Evolutionary conservation across 2,329 filamentous ascomycete genomes (phyloP).

Genomic region (Byssothecium circinans): DNA sequence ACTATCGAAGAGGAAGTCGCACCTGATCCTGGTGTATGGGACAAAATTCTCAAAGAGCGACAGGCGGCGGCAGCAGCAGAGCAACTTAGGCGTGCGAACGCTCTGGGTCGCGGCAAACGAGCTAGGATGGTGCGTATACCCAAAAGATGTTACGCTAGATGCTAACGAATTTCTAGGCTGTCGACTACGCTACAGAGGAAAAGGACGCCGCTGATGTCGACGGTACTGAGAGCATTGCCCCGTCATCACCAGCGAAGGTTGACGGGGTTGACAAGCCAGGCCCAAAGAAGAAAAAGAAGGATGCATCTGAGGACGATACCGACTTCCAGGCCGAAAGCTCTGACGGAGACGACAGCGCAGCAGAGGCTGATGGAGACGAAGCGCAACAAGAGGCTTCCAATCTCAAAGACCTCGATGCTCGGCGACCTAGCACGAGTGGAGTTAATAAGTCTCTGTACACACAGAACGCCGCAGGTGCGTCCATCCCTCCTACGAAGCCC

Average conservation of each 20-base stretch:
- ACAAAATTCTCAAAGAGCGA: slow-evolving; percentile 81
- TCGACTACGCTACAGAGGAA: slow-evolving; percentile 52
- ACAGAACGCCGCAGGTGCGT: slow-evolving; percentile 27
- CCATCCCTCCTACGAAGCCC: slow-evolving; percentile 10
- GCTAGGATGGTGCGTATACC: slow-evolving; percentile 59
- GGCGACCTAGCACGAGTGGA: slow-evolving; percentile 8
- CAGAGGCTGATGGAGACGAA: slow-evolving; percentile 8
- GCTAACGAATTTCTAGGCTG: slow-evolving; percentile 25
- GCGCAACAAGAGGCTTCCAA: slow-evolving; percentile 10
- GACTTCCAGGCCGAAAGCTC: slow-evolving; percentile 48
- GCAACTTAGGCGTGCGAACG: slow-evolving; percentile 66
- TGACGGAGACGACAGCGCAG: not conserved
- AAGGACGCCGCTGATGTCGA: slow-evolving; percentile 19
- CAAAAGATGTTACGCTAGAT: not conserved
- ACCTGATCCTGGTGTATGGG: slow-evolving; percentile 77
- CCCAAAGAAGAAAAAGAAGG: slow-evolving; percentile 27
- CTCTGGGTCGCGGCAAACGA: slow-evolving; percentile 83
- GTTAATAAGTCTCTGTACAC: slow-evolving; percentile 17
- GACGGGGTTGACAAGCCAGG: slow-evolving; percentile 21
- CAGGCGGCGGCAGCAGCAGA: slow-evolving; percentile 77
- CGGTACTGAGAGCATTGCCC: slow-evolving; percentile 17
- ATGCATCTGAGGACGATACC: slow-evolving; percentile 49
- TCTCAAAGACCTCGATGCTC: slow-evolving; percentile 9
- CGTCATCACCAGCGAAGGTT: slow-evolving; percentile 37
- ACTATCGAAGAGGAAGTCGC: slow-evolving; percentile 56